phyloP scores from a whole-genome alignment of 2,329 filamentous ascomycete species.

The Leptographium galeiforme region DNA sequence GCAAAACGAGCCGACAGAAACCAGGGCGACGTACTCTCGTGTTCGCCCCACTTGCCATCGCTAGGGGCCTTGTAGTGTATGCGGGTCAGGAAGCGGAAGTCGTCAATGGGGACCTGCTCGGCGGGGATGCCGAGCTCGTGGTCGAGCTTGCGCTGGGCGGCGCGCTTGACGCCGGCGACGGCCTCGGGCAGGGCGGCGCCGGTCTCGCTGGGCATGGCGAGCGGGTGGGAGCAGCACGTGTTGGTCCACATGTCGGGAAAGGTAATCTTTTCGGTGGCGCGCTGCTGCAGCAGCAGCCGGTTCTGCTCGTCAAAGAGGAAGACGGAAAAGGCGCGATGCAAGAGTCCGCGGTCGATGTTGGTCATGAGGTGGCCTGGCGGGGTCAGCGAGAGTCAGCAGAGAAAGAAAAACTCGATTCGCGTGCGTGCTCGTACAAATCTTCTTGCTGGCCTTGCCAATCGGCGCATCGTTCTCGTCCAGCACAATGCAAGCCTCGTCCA shows the following conservation, averaged over 20 bases:
- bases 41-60: conserved; percentile 96
- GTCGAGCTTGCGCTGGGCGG: conserved; percentile 82
- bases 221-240: conserved; percentile 95
- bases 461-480: conserved; percentile 82
- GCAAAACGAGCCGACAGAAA: neutral
- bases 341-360: conserved; percentile 90
- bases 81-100: conserved; percentile 87
- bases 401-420: no score
- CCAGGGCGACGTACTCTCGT: conserved; percentile 55
- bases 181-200: conserved; percentile 69
- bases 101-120: conserved; percentile 76
- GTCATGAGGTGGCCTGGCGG: conserved; percentile 83
- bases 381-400: neutral
- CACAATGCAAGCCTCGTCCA: conserved; percentile 99
- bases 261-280: conserved; percentile 92
- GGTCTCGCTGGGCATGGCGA: conserved; percentile 84
- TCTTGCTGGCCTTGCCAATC: conserved; percentile 96
- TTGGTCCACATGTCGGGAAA: conserved; percentile 99
- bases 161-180: conserved; percentile 75
- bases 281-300: conserved; percentile 86
- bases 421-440: conserved; percentile 59
- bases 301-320: conserved; percentile 96
- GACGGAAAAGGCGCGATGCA: conserved; percentile 94
- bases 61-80: conserved; percentile 98
- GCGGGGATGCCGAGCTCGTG: conserved; percentile 89